These are phyloP conservation scores for Penicillium vulpinum DNA, from an alignment of 2,329 filamentous ascomycete species.

Conservation along the genomic window DNA sequence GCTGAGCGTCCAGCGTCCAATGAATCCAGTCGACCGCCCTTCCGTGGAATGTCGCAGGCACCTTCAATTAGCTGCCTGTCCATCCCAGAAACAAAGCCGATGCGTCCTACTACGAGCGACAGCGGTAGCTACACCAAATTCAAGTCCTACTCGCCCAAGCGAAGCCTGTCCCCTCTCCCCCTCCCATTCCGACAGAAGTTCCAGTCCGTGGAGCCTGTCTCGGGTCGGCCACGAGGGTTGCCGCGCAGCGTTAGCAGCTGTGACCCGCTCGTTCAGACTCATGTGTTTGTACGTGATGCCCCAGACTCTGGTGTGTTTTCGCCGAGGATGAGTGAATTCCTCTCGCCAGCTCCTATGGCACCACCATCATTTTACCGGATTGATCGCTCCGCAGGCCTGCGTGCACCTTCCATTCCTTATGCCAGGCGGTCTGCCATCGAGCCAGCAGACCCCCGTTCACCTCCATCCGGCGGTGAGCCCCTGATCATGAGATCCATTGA, in stretches of 20 bases:
- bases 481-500: constrained; percentile 49
- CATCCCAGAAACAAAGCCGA: constrained; percentile 26
- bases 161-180: constrained; percentile 38
- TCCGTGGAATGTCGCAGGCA: constrained; percentile 25
- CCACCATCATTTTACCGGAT: constrained; percentile 38
- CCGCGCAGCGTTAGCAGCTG: constrained; percentile 27
- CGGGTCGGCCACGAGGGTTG: constrained; percentile 16
- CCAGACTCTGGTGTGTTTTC: constrained; percentile 45
- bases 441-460: constrained; percentile 42
- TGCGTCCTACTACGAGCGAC: constrained; percentile 29
- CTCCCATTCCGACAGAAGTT: constrained; percentile 42
- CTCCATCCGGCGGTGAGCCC: constrained; percentile 39
- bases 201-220: constrained; percentile 26
- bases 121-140: constrained; percentile 23
- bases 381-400: constrained; percentile 30
- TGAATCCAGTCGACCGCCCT: constrained; percentile 19
- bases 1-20: constrained; percentile 18
- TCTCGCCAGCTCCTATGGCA: constrained; percentile 39
- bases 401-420: constrained; percentile 4
- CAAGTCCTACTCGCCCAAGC: constrained; percentile 32
- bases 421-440: constrained; percentile 22
- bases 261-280: constrained; percentile 35
- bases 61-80: constrained; percentile 27
- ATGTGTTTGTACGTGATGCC: constrained; percentile 41
- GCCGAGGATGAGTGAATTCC: constrained; percentile 46